Evolutionary conservation across 2,329 filamentous ascomycete genomes (phyloP).

Genomic region (Fusarium circinatum): DNA sequence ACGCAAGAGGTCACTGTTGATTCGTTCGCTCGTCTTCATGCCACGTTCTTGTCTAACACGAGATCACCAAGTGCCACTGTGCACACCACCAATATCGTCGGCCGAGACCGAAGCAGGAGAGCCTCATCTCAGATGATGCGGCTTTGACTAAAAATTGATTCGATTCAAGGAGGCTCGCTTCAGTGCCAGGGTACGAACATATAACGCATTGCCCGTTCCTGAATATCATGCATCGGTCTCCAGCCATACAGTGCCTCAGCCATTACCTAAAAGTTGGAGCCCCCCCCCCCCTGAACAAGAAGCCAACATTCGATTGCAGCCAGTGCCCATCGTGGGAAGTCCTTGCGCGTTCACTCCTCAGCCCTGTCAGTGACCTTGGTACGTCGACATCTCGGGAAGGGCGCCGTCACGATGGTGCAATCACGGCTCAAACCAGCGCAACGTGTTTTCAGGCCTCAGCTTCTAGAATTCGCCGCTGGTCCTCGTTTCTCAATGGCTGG

Average conservation of each 20-base stretch:
- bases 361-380: constrained; percentile 27
- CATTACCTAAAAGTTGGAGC: constrained; percentile 30
- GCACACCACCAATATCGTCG: constrained; percentile 20
- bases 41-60: constrained; percentile 13
- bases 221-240: constrained; percentile 32
- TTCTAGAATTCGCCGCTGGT: not conserved
- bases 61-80: constrained; percentile 11
- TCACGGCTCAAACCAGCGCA: constrained; percentile 27
- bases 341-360: constrained; percentile 20
- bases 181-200: constrained; percentile 16
- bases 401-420: constrained; percentile 33
- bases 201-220: constrained; percentile 37
- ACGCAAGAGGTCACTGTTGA: constrained; percentile 17
- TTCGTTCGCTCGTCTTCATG: constrained; percentile 15
- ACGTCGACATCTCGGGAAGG: constrained; percentile 15
- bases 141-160: constrained; percentile 21
- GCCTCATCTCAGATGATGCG: constrained; percentile 31
- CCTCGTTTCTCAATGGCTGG: constrained; percentile 15
- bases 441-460: constrained; percentile 30
- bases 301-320: not conserved
- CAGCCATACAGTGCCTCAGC: constrained; percentile 24
- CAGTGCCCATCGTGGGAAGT: not conserved
- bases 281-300: constrained; percentile 7
- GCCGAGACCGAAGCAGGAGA: constrained; percentile 29
- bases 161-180: constrained; percentile 9